Conservation (phyloP, 768 basidiomycete genomes). For the Rhodotorula taiwanensis region DNA sequence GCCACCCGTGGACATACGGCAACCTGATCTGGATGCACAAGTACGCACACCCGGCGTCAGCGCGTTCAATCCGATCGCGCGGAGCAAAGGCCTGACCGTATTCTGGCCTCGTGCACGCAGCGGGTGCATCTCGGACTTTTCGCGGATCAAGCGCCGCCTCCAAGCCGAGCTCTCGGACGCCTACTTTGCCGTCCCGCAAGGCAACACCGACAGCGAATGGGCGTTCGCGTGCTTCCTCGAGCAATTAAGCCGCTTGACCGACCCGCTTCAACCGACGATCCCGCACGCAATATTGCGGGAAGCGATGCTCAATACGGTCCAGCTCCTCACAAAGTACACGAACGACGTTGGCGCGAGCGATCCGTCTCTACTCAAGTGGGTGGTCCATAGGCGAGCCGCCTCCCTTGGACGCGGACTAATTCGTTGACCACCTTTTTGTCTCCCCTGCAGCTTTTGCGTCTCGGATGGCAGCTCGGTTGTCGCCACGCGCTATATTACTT, state of each 20-base stretch:
- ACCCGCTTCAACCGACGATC: slow-evolving; percentile 69
- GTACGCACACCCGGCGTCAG: neutral
- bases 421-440: slow-evolving; percentile 53
- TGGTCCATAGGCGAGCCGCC: neutral
- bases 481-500: slow-evolving; percentile 90
- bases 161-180: slow-evolving; percentile 72
- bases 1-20: slow-evolving; percentile 83
- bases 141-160: slow-evolving; percentile 67
- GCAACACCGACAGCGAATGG: slow-evolving; percentile 98
- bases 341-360: slow-evolving; percentile 55
- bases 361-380: slow-evolving; percentile 41
- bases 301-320: slow-evolving; percentile 84
- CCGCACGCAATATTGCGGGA: slow-evolving; percentile 62
- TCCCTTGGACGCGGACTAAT: too few species aligned
- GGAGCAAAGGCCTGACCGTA: neutral
- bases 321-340: slow-evolving; percentile 65
- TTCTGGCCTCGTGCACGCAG: slow-evolving; percentile 53
- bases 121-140: slow-evolving; percentile 82
- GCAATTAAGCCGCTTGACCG: slow-evolving; percentile 36
- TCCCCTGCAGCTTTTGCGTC: slow-evolving; percentile 84
- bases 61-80: too few species aligned
- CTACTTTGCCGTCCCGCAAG: slow-evolving; percentile 76
- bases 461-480: slow-evolving; percentile 92
- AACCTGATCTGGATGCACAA: slow-evolving; percentile 71
- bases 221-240: slow-evolving; percentile 82